A percentile compares a stretch with the other conserved stretches of the same genome.
These are phyloP conservation scores for Volvox africanus DNA, from an alignment of 139 green algal species.

Conservation along the genomic window DNA sequence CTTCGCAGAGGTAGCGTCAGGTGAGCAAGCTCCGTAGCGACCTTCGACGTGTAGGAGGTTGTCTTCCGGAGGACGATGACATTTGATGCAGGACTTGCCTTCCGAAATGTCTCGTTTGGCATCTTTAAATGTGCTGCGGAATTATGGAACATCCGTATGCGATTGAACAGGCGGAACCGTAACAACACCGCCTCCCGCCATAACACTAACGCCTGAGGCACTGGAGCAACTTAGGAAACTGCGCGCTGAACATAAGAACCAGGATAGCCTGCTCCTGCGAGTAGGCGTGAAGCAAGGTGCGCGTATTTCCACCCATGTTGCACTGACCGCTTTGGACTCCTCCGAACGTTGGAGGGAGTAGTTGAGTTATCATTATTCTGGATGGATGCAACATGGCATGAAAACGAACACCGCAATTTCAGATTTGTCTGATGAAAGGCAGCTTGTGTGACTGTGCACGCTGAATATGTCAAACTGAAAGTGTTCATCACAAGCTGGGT, in stretches of 20 bases:
- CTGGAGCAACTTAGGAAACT: slow-evolving; percentile 86
- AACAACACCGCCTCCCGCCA: slow-evolving; percentile 55
- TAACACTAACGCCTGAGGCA: slow-evolving; percentile 84
- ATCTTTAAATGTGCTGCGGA: too few species aligned
- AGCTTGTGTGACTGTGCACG: too few species aligned
- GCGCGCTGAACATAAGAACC: slow-evolving; percentile 53
- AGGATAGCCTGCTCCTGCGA: slow-evolving; percentile 71
- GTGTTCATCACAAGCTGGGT: too few species aligned
- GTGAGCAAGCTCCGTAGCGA: neutral
- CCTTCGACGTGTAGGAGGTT: neutral
- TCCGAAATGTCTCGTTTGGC: too few species aligned
- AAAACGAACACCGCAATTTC: too few species aligned
- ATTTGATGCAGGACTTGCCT: too few species aligned
- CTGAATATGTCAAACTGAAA: too few species aligned
- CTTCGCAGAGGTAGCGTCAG: neutral
- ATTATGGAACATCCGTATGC: neutral
- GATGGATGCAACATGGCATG: too few species aligned
- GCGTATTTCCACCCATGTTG: neutral
- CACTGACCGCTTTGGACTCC: too few species aligned
- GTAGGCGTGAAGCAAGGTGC: slow-evolving; percentile 67
- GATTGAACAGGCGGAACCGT: neutral
- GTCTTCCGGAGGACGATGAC: neutral
- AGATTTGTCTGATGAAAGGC: too few species aligned
- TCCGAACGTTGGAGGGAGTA: too few species aligned
- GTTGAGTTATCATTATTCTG: too few species aligned